phyloP scores from a whole-genome alignment of 345 rosid genomes.

The Eutrema yunnanense region DNA sequence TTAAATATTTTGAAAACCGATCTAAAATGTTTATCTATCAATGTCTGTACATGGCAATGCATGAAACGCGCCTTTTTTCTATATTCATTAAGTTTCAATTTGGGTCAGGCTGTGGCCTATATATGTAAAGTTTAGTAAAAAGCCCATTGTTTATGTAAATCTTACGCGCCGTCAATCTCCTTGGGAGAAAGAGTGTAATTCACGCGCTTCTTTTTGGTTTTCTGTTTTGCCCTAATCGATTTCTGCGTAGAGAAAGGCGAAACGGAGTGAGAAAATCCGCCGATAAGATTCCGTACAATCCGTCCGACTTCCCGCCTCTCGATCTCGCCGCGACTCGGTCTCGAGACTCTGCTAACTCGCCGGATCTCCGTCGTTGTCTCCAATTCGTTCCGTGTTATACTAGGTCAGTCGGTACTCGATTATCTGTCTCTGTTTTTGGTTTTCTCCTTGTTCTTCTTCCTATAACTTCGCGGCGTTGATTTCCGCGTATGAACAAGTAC shows the following conservation, averaged over 20 bases:
- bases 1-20: no score
- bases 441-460: neutral
- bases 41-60: no score
- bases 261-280: slow-evolving; percentile 7
- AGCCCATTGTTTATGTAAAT: neutral
- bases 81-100: neutral
- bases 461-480: neutral
- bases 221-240: slow-evolving; percentile 19
- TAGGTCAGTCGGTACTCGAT: neutral
- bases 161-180: slow-evolving; percentile 14
- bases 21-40: no score
- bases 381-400: neutral
- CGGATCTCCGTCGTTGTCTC: slow-evolving; percentile 4
- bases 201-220: slow-evolving; percentile 23
- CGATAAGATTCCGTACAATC: slow-evolving; percentile 7
- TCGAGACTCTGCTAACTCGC: neutral
- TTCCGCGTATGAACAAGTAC: neutral
- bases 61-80: no score
- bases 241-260: neutral
- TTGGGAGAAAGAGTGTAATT: neutral
- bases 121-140: neutral
- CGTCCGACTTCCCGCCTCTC: neutral
- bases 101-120: neutral
- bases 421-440: neutral
- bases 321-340: slow-evolving; percentile 3